Percentiles rank a stretch among this genome's conserved stretches.
phyloP scores from a whole-genome alignment of 495 filamentous ascomycete genomes.

The Neurospora sp. region DNA sequence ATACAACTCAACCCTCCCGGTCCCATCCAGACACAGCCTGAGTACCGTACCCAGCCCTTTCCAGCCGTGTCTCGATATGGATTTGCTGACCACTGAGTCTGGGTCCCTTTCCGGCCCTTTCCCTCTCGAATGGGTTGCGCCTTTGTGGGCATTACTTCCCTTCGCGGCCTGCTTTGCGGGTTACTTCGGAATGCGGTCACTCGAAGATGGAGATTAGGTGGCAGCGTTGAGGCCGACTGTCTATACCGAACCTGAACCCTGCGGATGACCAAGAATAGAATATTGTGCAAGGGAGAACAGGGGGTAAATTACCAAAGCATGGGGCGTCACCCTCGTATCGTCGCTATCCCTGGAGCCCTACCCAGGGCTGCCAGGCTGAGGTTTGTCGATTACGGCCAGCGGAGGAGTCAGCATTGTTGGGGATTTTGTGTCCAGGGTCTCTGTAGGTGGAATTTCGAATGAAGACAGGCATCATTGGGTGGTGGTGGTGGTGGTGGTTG shows the following conservation, averaged over 20 bases:
- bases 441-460: not conserved
- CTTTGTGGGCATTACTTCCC: not conserved
- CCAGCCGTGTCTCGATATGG: not conserved
- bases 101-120: not conserved
- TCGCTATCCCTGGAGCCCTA: not conserved
- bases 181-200: not conserved
- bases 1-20: not conserved
- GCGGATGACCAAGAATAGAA: not conserved
- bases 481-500: not conserved
- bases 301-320: not conserved
- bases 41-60: not conserved
- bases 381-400: not conserved
- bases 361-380: not conserved
- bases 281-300: not conserved
- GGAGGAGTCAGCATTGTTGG: not conserved
- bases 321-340: not conserved
- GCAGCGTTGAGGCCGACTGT: not conserved
- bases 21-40: not conserved
- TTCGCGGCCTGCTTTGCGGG: not conserved
- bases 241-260: not conserved
- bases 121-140: not conserved
- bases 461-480: not conserved
- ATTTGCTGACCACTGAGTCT: not conserved
- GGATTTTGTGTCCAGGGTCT: not conserved
- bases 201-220: not conserved